A percentile compares a stretch with the other conserved stretches of the same genome.
Evolutionary conservation across 805 yeast genomes (phyloP).

Genomic region (Pichia sporocuriosa): DNA sequence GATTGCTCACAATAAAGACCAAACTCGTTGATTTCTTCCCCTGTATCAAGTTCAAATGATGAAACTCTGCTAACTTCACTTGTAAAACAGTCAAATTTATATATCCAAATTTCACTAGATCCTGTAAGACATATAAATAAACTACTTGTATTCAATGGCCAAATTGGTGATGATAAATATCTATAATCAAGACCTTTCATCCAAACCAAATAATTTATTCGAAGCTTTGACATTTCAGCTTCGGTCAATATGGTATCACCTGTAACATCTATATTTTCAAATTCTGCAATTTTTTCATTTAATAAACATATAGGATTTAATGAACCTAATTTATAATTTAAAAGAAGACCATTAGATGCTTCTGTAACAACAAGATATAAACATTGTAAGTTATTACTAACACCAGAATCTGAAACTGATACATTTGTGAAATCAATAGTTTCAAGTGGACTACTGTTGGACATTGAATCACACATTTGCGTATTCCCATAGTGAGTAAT

Average conservation of each 20-base stretch:
- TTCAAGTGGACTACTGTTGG: too few species aligned
- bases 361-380: conserved; percentile 14
- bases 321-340: conserved; percentile 9
- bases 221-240: conserved; percentile 7
- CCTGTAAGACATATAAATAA: conserved; percentile 14
- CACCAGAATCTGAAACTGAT: conserved; percentile 14
- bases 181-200: conserved; percentile 7
- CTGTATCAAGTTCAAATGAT: conserved; percentile 7
- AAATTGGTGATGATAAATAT: conserved; percentile 4
- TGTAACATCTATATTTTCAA: conserved; percentile 8
- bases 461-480: conserved; percentile 6
- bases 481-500: conserved; percentile 9
- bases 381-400: conserved; percentile 8
- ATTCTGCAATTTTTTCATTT: conserved; percentile 7
- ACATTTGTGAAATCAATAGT: too few species aligned
- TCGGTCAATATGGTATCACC: conserved; percentile 1
- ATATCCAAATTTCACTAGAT: conserved; percentile 9
- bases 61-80: not conserved
- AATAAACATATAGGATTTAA: conserved; percentile 5
- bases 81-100: conserved; percentile 3
- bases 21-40: conserved; percentile 10
- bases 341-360: conserved; percentile 13
- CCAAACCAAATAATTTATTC: conserved; percentile 16
- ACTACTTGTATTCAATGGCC: conserved; percentile 13
- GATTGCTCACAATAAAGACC: conserved; percentile 10